Evolutionary conservation across 83 land plant genomes (phyloP), one percentile per base, ranked within the genome.

Genomic region (Thuja plicata): DNA sequence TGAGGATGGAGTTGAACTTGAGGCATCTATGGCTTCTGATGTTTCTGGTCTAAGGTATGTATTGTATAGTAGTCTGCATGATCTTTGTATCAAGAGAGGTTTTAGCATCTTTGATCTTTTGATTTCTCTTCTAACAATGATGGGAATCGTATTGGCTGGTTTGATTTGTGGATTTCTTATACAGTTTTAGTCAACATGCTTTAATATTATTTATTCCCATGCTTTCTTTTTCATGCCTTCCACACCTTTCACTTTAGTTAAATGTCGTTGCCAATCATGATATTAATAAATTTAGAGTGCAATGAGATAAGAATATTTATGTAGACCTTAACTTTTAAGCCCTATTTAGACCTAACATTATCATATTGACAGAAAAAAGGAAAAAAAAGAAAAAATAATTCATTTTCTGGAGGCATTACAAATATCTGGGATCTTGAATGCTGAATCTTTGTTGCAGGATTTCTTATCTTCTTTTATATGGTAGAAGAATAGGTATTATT

Each of bases 1-100:
- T 87, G 89, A 73, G 24, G 91, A 60, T 89, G 89, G 81, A 50
- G 89, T 92, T 54, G 96, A 94, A 50, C 89, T 92, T 54, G 96
- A 94, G 77, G 40, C 96, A 41, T 94, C 96, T 54, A 78, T 90
- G 5, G 92, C 90, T 73, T 55, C 94, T 81, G 95, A 95, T 76
- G 89, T 91, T 87, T 92, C 96, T 48, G 86, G 89, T 46, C 84
- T 94, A 81, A 94, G 96, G 96, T 94, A 78, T 32, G 50, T 82
- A 13, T 21, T 35, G 15, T 62, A 43, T n/a, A 34, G 32, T 13
- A 54, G 37, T 46, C 8, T 55, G 43, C 50, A 27, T n/a, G 15
- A 43, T 0, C 30, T 82, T 12, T 27, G 50, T 45, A 50, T 83
- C 27, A 9, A 12, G 32, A 46, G 30, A 83, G 85, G 9, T 46